Percentiles rank a stretch among this genome's conserved stretches.
Evolutionary conservation across 2,329 filamentous ascomycete genomes (phyloP).

Genomic region (Sordariomycetes sp.): DNA sequence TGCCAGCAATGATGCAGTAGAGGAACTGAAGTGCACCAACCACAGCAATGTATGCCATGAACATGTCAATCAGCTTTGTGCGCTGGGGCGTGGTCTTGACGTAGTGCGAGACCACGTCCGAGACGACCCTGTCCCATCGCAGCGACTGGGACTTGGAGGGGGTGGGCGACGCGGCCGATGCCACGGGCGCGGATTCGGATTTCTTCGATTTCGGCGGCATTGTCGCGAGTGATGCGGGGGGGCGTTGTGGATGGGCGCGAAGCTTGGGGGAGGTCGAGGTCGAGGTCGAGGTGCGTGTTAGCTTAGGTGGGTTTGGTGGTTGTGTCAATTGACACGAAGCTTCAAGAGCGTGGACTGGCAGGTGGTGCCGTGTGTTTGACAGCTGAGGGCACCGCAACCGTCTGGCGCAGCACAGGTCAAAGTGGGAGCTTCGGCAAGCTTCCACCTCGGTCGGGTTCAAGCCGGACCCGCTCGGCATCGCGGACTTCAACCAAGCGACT

Average conservation of each 20-base stretch:
- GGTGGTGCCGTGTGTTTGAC: neutral
- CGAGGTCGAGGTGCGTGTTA: slow-evolving; percentile 7
- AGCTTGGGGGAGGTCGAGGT: slow-evolving; percentile 4
- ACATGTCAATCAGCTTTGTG: slow-evolving; percentile 83
- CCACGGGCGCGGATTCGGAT: slow-evolving; percentile 19
- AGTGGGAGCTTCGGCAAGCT: neutral
- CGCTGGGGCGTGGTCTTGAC: slow-evolving; percentile 73
- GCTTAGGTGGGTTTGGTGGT: slow-evolving; percentile 8
- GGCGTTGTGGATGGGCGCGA: slow-evolving; percentile 4
- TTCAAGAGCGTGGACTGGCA: slow-evolving; percentile 12
- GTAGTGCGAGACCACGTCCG: slow-evolving; percentile 70
- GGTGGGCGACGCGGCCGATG: slow-evolving; percentile 7
- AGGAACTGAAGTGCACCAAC: slow-evolving; percentile 87
- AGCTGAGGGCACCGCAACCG: neutral
- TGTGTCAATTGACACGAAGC: slow-evolving; percentile 21
- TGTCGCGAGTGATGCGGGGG: slow-evolving; percentile 7
- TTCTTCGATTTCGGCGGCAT: slow-evolving; percentile 42
- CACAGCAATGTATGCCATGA: slow-evolving; percentile 76
- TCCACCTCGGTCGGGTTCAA: neutral
- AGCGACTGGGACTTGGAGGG: slow-evolving; percentile 14
- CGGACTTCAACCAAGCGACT: neutral
- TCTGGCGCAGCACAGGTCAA: neutral
- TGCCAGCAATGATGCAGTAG: slow-evolving; percentile 85
- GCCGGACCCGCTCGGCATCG: neutral
- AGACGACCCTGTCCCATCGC: slow-evolving; percentile 48